Conservation (phyloP, 164 flowering plant species). For the Berberis thunbergii region DNA sequence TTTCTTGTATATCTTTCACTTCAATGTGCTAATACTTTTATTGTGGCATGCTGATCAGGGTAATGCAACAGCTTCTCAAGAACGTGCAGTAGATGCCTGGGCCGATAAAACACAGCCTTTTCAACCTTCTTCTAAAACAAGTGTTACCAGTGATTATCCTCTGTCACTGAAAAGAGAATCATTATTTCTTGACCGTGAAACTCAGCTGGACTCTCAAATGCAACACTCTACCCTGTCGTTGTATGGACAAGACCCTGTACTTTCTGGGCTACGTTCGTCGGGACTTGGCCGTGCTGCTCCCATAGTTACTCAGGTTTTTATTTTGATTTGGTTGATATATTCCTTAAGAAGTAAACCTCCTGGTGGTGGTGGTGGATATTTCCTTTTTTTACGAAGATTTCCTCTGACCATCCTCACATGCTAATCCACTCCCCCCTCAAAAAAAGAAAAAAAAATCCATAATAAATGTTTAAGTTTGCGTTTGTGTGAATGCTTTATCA, state of each 20-base stretch:
- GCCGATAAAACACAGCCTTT: constrained; percentile 32
- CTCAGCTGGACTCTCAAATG: constrained; percentile 42
- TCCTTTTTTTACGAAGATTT: too few species aligned
- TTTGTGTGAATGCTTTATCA: too few species aligned
- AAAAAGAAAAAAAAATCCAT: too few species aligned
- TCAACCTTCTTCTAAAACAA: constrained; percentile 25
- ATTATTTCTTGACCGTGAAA: constrained; percentile 48
- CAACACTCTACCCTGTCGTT: constrained; percentile 40
- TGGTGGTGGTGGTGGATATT: too few species aligned
- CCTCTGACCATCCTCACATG: too few species aligned
- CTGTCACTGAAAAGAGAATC: constrained; percentile 21
- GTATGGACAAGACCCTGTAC: constrained; percentile 61
- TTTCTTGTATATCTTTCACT: background rate
- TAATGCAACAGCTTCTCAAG: constrained; percentile 42
- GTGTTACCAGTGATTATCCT: constrained; percentile 39
- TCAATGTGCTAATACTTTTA: constrained; percentile 2
- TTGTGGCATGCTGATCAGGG: constrained; percentile 30
- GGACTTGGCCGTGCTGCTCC: constrained; percentile 56
- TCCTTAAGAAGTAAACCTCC: background rate
- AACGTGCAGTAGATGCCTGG: constrained; percentile 42
- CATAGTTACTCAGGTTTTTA: constrained; percentile 70
- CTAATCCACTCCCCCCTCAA: too few species aligned
- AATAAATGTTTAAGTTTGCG: too few species aligned
- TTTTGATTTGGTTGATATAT: background rate
- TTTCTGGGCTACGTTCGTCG: constrained; percentile 42